Evolutionary conservation across 192 early-diverging fungal species (phyloP).

Genomic region (Linnemannia exigua): DNA sequence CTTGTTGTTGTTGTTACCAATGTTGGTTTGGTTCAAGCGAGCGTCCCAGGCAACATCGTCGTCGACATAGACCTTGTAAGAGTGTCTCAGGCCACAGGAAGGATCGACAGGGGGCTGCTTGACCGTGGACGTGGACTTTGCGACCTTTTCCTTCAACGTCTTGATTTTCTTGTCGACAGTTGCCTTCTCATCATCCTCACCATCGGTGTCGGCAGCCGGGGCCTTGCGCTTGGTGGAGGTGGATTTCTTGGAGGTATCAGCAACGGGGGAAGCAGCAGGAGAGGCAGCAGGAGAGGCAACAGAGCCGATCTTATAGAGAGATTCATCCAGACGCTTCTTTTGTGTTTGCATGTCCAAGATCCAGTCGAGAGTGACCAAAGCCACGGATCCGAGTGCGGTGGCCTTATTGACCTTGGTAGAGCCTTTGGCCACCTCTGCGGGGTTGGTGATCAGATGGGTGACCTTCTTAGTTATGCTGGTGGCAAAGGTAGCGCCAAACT

Average conservation of each 20-base stretch:
- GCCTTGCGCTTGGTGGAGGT: slow-evolving; percentile 38
- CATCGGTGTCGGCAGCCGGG: not conserved
- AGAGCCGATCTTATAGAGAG: slow-evolving; percentile 20
- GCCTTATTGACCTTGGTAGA: slow-evolving; percentile 45
- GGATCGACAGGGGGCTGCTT: slow-evolving; percentile 48
- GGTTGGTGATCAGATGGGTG: slow-evolving; percentile 57
- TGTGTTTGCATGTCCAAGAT: slow-evolving; percentile 38
- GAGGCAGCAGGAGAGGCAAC: not conserved
- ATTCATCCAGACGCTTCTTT: slow-evolving; percentile 29
- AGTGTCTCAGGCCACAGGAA: slow-evolving; percentile 1
- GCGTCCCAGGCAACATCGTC: slow-evolving; percentile 64
- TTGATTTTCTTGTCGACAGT: slow-evolving; percentile 49
- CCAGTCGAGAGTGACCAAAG: slow-evolving; percentile 52
- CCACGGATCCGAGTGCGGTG: slow-evolving; percentile 8
- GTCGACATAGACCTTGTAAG: slow-evolving; percentile 48
- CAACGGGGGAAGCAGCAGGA: not conserved
- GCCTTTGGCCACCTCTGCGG: slow-evolving; percentile 32
- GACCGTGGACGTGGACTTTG: slow-evolving; percentile 29
- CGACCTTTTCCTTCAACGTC: slow-evolving; percentile 32
- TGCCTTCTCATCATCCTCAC: slow-evolving; percentile 19
- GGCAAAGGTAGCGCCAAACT: slow-evolving; percentile 14
- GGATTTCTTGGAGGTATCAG: not conserved
- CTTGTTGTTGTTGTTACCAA: slow-evolving; percentile 80
- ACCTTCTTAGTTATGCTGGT: slow-evolving; percentile 37
- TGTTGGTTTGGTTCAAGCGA: slow-evolving; percentile 79